A percentile compares a stretch with the other conserved stretches of the same genome.
Conservation (phyloP, 2,329 filamentous ascomycete species). For the Sporothrix luriei region DNA sequence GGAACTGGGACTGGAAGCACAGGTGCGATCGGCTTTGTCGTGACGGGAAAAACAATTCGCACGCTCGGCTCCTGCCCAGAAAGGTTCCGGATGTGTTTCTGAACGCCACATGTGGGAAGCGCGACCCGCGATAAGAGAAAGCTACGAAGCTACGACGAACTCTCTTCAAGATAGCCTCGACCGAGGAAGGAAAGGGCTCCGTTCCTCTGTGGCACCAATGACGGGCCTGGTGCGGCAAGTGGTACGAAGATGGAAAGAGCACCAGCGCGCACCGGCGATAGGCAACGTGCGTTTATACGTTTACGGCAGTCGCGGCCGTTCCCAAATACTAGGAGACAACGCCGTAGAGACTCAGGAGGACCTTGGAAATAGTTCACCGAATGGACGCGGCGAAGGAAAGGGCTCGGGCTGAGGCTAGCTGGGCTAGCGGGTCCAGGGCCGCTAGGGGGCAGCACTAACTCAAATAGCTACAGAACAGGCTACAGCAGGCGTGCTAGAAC, state of each 20-base stretch:
- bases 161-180: conserved; percentile 12
- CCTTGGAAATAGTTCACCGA: too few relatives aligned
- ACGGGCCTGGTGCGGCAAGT: conserved; percentile 24
- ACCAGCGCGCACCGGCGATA: neutral
- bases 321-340: neutral
- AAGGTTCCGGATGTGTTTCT: conserved; percentile 1
- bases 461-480: neutral
- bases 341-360: too few relatives aligned
- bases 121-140: too few relatives aligned
- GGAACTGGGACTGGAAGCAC: neutral
- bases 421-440: neutral
- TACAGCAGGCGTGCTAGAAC: conserved; percentile 17
- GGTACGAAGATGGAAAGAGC: conserved; percentile 18
- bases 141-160: neutral
- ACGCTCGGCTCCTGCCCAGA: conserved; percentile 9
- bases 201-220: neutral
- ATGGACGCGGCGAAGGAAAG: conserved; percentile 1
- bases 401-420: neutral
- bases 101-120: neutral
- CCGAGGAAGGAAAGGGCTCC: conserved; percentile 17
- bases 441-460: conserved; percentile 18
- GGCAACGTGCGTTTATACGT: too few relatives aligned
- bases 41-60: neutral
- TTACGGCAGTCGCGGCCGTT: neutral
- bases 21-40: conserved; percentile 5